Evolutionary conservation across 2,329 filamentous ascomycete species (phyloP).

Genomic region (Stagonosporopsis rhizophila): DNA sequence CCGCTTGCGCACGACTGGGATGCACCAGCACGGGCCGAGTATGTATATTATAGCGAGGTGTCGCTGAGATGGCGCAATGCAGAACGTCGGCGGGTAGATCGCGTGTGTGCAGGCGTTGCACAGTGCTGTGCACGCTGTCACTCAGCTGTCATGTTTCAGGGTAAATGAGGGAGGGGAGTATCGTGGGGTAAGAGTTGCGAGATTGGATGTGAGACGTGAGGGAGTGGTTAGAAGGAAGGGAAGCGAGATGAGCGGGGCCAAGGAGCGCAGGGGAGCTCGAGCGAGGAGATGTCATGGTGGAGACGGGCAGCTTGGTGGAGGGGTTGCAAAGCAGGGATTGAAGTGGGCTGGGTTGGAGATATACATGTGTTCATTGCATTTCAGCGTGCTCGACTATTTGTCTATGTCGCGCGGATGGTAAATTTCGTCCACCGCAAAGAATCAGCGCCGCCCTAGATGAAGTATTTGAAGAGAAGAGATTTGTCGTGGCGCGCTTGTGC

Average conservation of each 20-base stretch:
- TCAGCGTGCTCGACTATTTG: conserved; percentile 7
- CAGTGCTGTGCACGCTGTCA: not conserved
- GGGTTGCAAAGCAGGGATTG: not conserved
- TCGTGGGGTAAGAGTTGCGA: not conserved
- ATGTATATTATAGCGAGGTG: not conserved
- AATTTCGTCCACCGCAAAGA: conserved; percentile 9
- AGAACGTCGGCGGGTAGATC: not conserved
- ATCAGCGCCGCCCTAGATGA: conserved; percentile 18
- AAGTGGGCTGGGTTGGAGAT: not conserved
- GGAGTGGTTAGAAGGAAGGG: not conserved
- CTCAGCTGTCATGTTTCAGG: conserved; percentile 1
- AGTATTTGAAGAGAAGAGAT: conserved; percentile 16
- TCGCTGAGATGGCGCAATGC: not conserved
- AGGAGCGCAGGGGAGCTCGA: not conserved
- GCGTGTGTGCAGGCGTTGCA: not conserved
- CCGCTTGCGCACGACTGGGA: not conserved
- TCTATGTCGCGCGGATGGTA: conserved; percentile 8
- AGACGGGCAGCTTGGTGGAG: not conserved
- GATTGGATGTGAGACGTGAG: not conserved
- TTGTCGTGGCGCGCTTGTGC: conserved; percentile 10
- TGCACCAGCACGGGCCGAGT: not conserved
- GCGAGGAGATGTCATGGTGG: not conserved
- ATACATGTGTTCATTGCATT: conserved; percentile 20
- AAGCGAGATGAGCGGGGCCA: conserved; percentile 3
- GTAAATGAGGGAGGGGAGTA: not conserved